Base-by-base conservation (phyloP, 768 basidiomycete genomes). In the Mycena filopes region DNA sequence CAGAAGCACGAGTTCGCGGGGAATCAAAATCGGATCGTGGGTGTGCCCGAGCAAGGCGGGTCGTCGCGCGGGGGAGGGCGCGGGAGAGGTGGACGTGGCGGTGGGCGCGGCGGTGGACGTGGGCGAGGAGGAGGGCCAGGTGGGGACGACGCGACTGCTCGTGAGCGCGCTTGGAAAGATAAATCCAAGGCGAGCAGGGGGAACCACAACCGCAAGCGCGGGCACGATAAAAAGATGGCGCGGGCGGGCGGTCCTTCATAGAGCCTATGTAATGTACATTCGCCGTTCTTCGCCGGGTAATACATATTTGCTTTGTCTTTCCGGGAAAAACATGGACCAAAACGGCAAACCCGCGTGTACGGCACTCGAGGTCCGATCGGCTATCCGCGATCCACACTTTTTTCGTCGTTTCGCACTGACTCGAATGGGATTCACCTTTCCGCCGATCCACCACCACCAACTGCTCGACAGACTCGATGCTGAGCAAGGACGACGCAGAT, bases 201-300 rank as follows among this genome's bases (percentile, higher is more conserved):
- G 3, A 95, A 95, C 71, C 89, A 88, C 72, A 84, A 89, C 65
- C 83, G 95, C 33, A 95, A 92, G 76, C 80, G 92, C 55, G 96
- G 94, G 0, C 92, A 94, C 72, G 96, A 96, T 76, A 92, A 89
- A 78, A 98, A 98, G 81, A 89, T 96, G 92, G 84, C 86, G 12
- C 85, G 82, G 63, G 86, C 81, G 60, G 92, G 87, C 16, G 84
- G 81, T 20, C 78, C 79, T 42, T 70, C 77, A 6, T 66, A 59
- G 36, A 10, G 26, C 26, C 29, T n/a, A n/a, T n/a, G n/a, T n/a
- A n/a, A n/a, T n/a, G n/a, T n/a, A n/a, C n/a, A n/a, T n/a, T n/a
- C n/a, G n/a, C n/a, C n/a, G n/a, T n/a, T n/a, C n/a, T n/a, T n/a
- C n/a, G n/a, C 45, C 23, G 6, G 45, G 28, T 47, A 23, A 21